Conservation (phyloP, 1,284 basidiomycete species). For the Malassezia furfur region DNA sequence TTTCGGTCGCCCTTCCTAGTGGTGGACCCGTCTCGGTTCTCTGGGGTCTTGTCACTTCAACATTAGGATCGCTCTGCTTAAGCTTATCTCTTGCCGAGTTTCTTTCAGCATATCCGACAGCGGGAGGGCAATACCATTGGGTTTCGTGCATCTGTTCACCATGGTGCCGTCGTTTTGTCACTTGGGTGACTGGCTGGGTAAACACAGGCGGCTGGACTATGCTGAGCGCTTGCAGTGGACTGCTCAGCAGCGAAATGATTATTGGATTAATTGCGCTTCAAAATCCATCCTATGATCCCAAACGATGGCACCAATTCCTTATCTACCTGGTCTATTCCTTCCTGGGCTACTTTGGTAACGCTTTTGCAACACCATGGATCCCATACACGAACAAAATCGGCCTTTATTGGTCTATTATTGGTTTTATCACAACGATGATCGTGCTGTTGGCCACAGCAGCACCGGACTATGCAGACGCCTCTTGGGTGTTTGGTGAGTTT, state of each 20-base stretch:
- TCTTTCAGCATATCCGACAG: slow-evolving; percentile 19
- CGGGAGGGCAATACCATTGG: slow-evolving; percentile 50
- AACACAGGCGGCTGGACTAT: no score
- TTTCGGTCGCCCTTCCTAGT: slow-evolving; percentile 18
- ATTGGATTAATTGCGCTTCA: slow-evolving; percentile 48
- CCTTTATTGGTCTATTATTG: no score
- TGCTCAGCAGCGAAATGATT: slow-evolving; percentile 40
- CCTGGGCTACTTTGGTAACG: slow-evolving; percentile 30
- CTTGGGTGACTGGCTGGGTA: no score
- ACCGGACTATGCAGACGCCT: no score
- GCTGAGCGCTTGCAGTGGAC: background rate
- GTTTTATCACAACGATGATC: no score
- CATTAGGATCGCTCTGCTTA: background rate
- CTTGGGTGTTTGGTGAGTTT: slow-evolving; percentile 49
- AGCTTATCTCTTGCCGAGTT: slow-evolving; percentile 14
- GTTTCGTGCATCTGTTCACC: slow-evolving; percentile 38
- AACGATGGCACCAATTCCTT: slow-evolving; percentile 34
- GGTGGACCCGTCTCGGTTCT: background rate
- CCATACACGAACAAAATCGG: no score
- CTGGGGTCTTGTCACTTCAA: background rate
- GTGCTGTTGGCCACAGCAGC: no score
- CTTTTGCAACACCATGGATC: slow-evolving; percentile 15
- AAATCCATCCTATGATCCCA: slow-evolving; percentile 37
- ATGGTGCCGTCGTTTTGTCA: no score
- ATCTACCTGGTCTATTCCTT: slow-evolving; percentile 30